Conservation (phyloP, 345 rosid species). For the Viola odorata region DNA sequence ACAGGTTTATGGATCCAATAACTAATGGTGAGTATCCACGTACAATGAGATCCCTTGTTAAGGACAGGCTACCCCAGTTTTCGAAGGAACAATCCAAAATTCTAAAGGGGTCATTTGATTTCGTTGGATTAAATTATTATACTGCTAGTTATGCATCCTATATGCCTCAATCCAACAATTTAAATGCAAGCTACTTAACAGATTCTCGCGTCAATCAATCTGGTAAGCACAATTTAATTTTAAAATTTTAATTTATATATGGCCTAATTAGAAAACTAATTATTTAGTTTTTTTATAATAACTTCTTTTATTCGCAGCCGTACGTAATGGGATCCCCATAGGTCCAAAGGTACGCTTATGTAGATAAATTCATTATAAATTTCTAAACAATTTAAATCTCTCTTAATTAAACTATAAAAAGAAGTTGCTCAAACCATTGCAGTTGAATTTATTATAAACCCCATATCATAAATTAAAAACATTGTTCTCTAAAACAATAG, state of each 20-base stretch:
- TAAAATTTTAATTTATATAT: background rate
- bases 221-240: background rate
- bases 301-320: background rate
- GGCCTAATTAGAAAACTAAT: background rate
- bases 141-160: constrained; percentile 2
- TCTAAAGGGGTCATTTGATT: constrained; percentile 15
- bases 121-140: constrained; percentile 14
- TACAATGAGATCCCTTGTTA: constrained; percentile 6
- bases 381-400: no score
- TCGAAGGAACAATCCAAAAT: background rate
- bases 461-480: no score
- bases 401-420: no score
- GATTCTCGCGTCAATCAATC: constrained; percentile 2
- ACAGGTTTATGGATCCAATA: constrained; percentile 49
- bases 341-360: constrained; percentile 1
- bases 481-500: no score
- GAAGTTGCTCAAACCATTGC: no score
- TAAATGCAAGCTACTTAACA: background rate
- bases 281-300: background rate
- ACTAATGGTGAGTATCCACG: constrained; percentile 39
- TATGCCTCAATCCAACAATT: background rate
- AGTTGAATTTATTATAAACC: no score
- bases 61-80: constrained; percentile 12
- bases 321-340: background rate
- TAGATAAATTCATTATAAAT: no score